phyloP scores from a whole-genome alignment of 75 land plant genomes.

The Pseudotsuga menziesii region DNA sequence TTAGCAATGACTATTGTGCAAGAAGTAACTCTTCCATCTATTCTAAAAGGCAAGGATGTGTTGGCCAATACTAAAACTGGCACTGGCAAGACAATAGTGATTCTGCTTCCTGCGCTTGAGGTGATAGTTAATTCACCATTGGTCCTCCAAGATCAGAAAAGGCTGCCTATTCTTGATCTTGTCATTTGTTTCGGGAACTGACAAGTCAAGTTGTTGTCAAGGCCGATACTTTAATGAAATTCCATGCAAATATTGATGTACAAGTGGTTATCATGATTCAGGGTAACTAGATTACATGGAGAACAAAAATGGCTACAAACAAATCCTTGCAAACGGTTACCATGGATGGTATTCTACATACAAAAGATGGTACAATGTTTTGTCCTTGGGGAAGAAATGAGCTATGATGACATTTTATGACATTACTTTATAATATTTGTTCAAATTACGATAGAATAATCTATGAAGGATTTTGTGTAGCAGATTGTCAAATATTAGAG shows the following conservation, averaged over 20 bases:
- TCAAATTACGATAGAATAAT: too few relatives aligned
- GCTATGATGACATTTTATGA: too few relatives aligned
- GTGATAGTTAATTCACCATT: conserved; percentile 53
- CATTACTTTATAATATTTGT: too few relatives aligned
- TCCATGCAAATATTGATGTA: conserved; percentile 77
- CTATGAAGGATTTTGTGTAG: too few relatives aligned
- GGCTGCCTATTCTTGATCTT: conserved; percentile 68
- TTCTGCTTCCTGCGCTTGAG: conserved; percentile 96
- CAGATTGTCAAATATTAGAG: too few relatives aligned
- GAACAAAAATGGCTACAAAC: conserved; percentile 82
- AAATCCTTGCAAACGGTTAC: too few relatives aligned
- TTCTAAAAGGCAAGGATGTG: conserved; percentile 76
- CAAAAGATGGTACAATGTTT: too few relatives aligned
- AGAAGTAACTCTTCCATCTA: too few relatives aligned
- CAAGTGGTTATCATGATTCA: conserved; percentile 96
- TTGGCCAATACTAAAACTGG: conserved; percentile 97
- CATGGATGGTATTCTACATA: too few relatives aligned
- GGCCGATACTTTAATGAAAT: conserved; percentile 74
- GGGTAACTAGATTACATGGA: conserved; percentile 67
- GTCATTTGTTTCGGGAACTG: conserved; percentile 93
- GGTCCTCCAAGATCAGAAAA: conserved; percentile 33
- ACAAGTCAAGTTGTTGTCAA: conserved; percentile 87
- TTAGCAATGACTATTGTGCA: too few relatives aligned
- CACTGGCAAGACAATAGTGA: conserved; percentile 96
- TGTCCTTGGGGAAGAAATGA: too few relatives aligned